phyloP scores from a whole-genome alignment of 2,329 filamentous ascomycete genomes.

The Xylariaceae sp. region DNA sequence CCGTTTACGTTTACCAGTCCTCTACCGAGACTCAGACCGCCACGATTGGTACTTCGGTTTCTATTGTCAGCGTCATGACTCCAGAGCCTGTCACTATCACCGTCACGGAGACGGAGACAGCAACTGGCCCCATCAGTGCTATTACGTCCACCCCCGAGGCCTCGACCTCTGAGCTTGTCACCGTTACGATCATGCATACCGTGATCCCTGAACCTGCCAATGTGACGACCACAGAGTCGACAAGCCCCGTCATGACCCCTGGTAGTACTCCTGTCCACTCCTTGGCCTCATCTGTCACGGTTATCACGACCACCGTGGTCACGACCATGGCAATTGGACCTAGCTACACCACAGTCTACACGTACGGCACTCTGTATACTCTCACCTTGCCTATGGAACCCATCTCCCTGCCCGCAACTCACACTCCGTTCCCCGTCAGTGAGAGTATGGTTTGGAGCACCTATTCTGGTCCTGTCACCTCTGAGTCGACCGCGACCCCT shows the following conservation, averaged over 20 bases:
- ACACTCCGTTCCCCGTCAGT: conserved; percentile 6
- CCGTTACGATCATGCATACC: conserved; percentile 9
- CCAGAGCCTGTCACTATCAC: conserved; percentile 5
- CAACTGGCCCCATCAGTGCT: background rate
- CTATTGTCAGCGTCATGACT: background rate
- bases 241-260: background rate
- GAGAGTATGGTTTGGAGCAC: conserved; percentile 7
- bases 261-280: background rate
- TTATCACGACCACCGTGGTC: background rate
- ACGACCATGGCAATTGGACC: conserved; percentile 8
- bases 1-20: conserved; percentile 3
- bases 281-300: background rate
- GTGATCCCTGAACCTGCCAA: conserved; percentile 5
- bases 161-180: conserved; percentile 1
- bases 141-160: background rate
- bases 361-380: background rate
- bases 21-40: conserved; percentile 8
- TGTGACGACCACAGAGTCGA: background rate
- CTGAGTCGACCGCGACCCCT: background rate
- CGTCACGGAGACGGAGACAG: conserved; percentile 4
- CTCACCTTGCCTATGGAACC: background rate
- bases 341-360: background rate
- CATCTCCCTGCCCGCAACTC: background rate
- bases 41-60: background rate
- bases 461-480: background rate